Conservation (phyloP, 192 early-diverging fungal species). For the Mortierella claussenii region DNA sequence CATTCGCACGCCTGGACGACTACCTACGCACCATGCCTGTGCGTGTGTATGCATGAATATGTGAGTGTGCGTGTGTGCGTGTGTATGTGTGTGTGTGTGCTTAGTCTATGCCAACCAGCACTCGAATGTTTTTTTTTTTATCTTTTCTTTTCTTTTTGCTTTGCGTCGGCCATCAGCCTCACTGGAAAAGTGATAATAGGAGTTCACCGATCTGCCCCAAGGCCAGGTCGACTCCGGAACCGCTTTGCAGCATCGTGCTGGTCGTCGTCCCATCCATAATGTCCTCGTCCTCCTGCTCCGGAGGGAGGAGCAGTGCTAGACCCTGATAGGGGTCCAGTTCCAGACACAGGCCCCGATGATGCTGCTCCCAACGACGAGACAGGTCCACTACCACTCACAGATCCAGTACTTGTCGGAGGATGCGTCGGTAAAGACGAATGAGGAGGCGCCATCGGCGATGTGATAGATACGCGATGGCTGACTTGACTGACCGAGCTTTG, state of each 20-base stretch:
- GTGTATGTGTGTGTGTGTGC: no score
- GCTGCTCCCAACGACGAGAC: background rate
- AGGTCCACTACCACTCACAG: background rate
- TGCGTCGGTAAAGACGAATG: background rate
- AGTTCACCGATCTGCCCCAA: constrained; percentile 2
- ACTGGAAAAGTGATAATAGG: no score
- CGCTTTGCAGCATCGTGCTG: constrained; percentile 26
- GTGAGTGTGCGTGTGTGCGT: no score
- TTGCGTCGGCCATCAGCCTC: no score
- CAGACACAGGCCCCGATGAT: background rate
- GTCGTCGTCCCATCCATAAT: constrained; percentile 15
- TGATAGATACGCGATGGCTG: background rate
- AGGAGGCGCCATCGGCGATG: background rate
- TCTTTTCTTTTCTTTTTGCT: no score
- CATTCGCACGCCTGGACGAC: no score
- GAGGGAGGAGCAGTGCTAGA: constrained; percentile 1
- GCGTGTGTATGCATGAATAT: no score
- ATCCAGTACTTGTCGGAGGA: constrained; percentile 17
- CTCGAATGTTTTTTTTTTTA: no score
- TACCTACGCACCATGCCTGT: no score
- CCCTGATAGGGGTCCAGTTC: background rate
- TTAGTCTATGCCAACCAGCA: no score
- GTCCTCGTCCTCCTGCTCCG: background rate
- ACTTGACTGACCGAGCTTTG: constrained; percentile 20
- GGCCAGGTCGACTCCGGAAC: constrained; percentile 22